Conservation (phyloP, 345 rosid genomes). For the Cardamine chenopodiifolia region DNA sequence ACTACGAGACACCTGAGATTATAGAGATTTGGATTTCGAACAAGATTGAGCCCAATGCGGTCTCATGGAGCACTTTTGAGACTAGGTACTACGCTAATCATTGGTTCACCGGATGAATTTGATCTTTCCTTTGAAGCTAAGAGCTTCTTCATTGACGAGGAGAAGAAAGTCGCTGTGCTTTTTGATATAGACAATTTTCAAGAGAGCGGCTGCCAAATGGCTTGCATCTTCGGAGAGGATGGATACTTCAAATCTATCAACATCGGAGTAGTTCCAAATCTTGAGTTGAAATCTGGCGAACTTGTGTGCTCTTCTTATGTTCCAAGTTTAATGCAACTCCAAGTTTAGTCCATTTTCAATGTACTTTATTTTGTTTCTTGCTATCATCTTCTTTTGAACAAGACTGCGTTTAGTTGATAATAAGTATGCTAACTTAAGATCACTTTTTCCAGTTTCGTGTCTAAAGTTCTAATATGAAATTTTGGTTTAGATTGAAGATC, state of each 20-base stretch:
- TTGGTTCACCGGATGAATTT: background rate
- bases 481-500: background rate
- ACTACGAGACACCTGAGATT: background rate
- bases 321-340: slow-evolving; percentile 15
- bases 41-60: background rate
- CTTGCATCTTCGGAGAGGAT: background rate
- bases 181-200: background rate
- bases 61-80: background rate
- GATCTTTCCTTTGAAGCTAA: fast-evolving
- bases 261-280: background rate
- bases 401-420: no score
- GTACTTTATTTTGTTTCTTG: background rate
- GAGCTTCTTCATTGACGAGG: slow-evolving; percentile 12
- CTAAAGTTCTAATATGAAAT: background rate
- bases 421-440: no score
- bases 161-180: slow-evolving; percentile 1
- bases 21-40: background rate
- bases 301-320: slow-evolving; percentile 9
- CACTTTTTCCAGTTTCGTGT: background rate
- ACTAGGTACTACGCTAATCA: background rate
- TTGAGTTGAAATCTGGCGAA: fast-evolving
- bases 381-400: background rate
- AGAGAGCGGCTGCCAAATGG: background rate
- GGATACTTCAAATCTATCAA: slow-evolving; percentile 5
- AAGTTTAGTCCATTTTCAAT: background rate